Evolutionary conservation across 345 rosid species (phyloP), one percentile per base, ranked within the genome.

Genomic region (Arabis hirsuta): DNA sequence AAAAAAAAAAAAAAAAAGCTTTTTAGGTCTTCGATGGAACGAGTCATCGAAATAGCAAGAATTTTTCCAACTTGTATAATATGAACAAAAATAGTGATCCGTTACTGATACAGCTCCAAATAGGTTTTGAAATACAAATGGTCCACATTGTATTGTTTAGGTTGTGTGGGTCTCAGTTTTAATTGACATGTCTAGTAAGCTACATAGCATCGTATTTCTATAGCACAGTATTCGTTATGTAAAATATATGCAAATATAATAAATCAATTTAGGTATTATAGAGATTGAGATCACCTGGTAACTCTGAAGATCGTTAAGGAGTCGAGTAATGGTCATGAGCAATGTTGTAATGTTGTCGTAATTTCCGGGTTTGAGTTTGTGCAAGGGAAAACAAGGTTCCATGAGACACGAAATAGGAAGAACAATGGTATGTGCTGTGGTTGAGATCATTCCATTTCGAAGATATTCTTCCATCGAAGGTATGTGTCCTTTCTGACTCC

Each of bases 291-390:
- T 72, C 55, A 86, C 91, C 88, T 80, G 58, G 45, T 79, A 79
- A 65, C 88, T 78, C 12, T 86, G 88, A 6, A 67, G 67, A 56
- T 86, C 91, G 44, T 88, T 88, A 61, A 84, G 69, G 76, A 88
- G 77, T 27, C 90, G 87, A 72, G 7, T 9, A 77, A 54, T 0
- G n/a, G 44, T 32, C 96, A 89, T 89, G 59, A 80, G 39, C 62
- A 87, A 55, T 68, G 69, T 73, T 11, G 92, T 87, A 4, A 84
- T 5, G 13, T 60, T 48, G 12, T 83, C 85, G 56, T 82, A 78
- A 7, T 78, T 67, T 16, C 74, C 14, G 11, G 81, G 73, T 54
- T 34, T 52, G 64, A 86, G 76, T 42, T 78, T 69, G 26, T 68
- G 14, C 13, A 12, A 48, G 2, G 81, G 79, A 2, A 73, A 36